Evolutionary conservation across 2,329 filamentous ascomycete species (phyloP).

Genomic region (Curvularia sp.): DNA sequence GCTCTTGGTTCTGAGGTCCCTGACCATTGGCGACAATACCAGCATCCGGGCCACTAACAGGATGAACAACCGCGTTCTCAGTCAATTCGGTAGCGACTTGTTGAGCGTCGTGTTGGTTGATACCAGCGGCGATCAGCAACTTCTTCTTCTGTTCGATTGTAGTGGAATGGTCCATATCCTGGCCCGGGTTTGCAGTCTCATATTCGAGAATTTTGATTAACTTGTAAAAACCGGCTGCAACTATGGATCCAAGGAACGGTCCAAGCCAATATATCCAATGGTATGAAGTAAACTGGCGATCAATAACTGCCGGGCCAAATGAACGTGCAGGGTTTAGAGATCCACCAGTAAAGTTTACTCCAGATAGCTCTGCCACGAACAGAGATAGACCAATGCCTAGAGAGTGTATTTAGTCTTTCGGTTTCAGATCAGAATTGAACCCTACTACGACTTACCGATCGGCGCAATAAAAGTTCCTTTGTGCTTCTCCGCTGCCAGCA

Average conservation of each 20-base stretch:
- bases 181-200: conserved; percentile 41
- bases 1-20: conserved; percentile 10
- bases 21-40: conserved; percentile 20
- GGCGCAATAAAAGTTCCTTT: conserved; percentile 66
- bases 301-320: conserved; percentile 54
- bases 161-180: background rate
- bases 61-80: background rate
- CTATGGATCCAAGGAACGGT: conserved; percentile 50
- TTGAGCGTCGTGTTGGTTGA: background rate
- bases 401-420: background rate
- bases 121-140: background rate
- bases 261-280: conserved; percentile 55
- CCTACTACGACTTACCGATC: conserved; percentile 50
- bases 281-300: conserved; percentile 44
- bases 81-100: background rate
- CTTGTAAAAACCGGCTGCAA: conserved; percentile 58
- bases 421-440: background rate
- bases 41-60: conserved; percentile 17
- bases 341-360: conserved; percentile 56
- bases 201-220: conserved; percentile 53
- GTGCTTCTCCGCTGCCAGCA: conserved; percentile 67
- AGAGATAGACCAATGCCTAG: background rate
- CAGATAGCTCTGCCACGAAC: conserved; percentile 47
- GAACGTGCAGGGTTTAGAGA: conserved; percentile 55
- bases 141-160: background rate